Percentiles rank a stretch among this genome's conserved stretches.
Conservation (phyloP, 2,329 filamentous ascomycete species). For the Paracorniculantispora psalliotae region DNA sequence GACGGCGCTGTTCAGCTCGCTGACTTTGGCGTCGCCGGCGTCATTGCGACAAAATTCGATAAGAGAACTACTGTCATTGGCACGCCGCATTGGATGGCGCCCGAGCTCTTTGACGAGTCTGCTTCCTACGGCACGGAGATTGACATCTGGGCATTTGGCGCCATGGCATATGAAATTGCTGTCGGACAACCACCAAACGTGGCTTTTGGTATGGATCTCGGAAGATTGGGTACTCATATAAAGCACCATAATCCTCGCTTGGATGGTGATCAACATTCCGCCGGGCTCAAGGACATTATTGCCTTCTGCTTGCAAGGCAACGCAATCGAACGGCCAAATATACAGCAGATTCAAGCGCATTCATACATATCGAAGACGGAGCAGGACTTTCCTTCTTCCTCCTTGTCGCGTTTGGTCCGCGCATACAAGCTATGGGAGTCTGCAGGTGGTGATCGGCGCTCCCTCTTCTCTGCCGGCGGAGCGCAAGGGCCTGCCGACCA, state of each 20-base stretch:
- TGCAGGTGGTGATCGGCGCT: constrained; percentile 64
- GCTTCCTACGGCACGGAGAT: constrained; percentile 65
- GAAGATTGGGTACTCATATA: constrained; percentile 51
- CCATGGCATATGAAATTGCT: constrained; percentile 75
- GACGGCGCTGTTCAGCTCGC: constrained; percentile 73
- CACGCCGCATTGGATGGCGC: constrained; percentile 83
- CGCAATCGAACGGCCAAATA: constrained; percentile 62
- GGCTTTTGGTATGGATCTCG: constrained; percentile 42
- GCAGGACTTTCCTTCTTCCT: constrained; percentile 57
- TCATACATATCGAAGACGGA: constrained; percentile 61
- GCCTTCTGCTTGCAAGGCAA: constrained; percentile 68
- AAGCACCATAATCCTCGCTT: constrained; percentile 62
- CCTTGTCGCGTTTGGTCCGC: constrained; percentile 61
- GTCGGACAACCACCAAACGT: constrained; percentile 71
- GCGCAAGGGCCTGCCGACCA: constrained; percentile 48
- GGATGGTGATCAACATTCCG: constrained; percentile 68
- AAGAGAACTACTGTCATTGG: constrained; percentile 79
- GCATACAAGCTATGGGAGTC: constrained; percentile 73
- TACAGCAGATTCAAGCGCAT: constrained; percentile 65
- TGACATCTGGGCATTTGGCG: constrained; percentile 83
- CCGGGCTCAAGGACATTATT: constrained; percentile 63
- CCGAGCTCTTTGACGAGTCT: constrained; percentile 64
- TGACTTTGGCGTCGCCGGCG: constrained; percentile 78
- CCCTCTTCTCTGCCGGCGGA: constrained; percentile 56
- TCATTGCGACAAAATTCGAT: constrained; percentile 68